These are phyloP conservation scores for Sphenostylis stenocarpa DNA, from an alignment of 306 rosid genomes.

Conservation along the genomic window DNA sequence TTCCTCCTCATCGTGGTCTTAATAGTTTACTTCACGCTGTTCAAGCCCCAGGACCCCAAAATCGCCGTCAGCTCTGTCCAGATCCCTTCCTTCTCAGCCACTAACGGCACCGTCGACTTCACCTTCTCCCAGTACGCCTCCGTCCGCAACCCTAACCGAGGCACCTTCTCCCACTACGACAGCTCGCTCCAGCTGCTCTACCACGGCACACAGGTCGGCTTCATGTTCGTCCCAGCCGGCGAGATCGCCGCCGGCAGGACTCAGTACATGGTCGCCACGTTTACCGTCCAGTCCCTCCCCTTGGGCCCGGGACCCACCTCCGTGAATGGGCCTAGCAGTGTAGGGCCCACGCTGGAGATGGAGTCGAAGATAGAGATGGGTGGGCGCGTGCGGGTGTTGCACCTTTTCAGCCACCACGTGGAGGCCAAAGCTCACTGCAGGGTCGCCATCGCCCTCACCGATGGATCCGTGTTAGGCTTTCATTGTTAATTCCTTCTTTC, in stretches of 20 bases:
- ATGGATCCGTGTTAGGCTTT: conserved; percentile 85
- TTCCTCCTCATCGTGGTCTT: conserved; percentile 56
- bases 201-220: conserved; percentile 73
- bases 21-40: conserved; percentile 72
- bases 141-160: conserved; percentile 78
- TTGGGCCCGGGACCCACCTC: neutral
- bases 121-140: conserved; percentile 86
- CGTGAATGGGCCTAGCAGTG: conserved; percentile 22
- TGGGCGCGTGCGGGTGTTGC: conserved; percentile 78
- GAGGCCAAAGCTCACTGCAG: conserved; percentile 58
- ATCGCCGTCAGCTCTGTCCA: conserved; percentile 75
- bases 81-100: conserved; percentile 73
- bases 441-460: conserved; percentile 58
- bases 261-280: conserved; percentile 76
- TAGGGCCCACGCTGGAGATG: conserved; percentile 50
- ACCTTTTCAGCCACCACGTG: conserved; percentile 75
- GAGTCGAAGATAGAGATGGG: conserved; percentile 66
- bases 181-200: conserved; percentile 82
- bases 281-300: conserved; percentile 66
- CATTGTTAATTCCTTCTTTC: conserved; percentile 46
- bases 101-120: conserved; percentile 69
- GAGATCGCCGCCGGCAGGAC: conserved; percentile 66
- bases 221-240: conserved; percentile 95
- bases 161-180: conserved; percentile 77
- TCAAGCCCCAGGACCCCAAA: conserved; percentile 75